phyloP scores from a whole-genome alignment of 345 rosid genomes.

The Eucalyptus marginata region DNA sequence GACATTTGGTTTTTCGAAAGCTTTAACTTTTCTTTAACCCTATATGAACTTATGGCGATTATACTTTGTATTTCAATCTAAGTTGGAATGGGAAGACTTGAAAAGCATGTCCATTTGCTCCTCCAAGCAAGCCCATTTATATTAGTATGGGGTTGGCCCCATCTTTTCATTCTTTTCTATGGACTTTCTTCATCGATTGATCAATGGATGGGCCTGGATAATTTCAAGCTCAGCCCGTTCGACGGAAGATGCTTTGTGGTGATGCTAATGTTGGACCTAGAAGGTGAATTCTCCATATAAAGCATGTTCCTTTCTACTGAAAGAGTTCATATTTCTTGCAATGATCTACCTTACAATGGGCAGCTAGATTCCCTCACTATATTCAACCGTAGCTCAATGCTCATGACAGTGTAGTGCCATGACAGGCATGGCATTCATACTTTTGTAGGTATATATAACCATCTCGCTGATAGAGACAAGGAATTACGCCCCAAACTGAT shows the following conservation, averaged over 20 bases:
- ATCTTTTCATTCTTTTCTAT: neutral
- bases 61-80: neutral
- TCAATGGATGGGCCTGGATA: neutral
- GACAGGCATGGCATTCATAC: neutral
- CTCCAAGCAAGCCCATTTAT: neutral
- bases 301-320: neutral
- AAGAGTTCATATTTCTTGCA: neutral
- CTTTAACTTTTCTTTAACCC: neutral
- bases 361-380: neutral
- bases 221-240: neutral
- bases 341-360: neutral
- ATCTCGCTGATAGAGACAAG: neutral
- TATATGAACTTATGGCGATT: neutral
- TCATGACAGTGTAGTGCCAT: neutral
- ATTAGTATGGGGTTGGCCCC: neutral
- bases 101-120: neutral
- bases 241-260: neutral
- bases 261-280: neutral
- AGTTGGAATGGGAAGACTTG: neutral
- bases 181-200: neutral
- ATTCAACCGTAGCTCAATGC: neutral
- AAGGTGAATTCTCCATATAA: neutral
- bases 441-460: neutral
- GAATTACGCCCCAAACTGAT: neutral
- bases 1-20: neutral